Conservation (phyloP, 352 stramenopile genomes). For the Phytophthora tubulina region DNA sequence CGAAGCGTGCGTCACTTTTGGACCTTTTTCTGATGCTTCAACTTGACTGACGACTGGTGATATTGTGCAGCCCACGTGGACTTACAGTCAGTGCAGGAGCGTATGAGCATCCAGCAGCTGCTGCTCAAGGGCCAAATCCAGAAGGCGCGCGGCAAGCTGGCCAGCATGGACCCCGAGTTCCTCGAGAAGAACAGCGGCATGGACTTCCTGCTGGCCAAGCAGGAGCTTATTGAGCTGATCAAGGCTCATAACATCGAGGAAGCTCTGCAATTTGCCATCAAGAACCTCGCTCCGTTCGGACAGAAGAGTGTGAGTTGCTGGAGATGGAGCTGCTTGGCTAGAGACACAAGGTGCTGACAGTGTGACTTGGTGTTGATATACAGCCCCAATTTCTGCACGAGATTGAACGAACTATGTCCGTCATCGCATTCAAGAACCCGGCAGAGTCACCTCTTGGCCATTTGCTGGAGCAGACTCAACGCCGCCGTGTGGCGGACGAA, state of each 20-base stretch:
- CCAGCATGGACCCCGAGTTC: constrained; percentile 66
- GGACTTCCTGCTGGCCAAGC: constrained; percentile 82
- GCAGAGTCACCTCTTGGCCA: constrained; percentile 62
- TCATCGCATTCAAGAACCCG: constrained; percentile 82
- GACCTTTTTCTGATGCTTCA: constrained; percentile 15
- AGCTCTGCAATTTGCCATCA: constrained; percentile 76
- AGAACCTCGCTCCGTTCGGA: constrained; percentile 75
- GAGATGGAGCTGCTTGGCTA: not conserved
- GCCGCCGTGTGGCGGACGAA: constrained; percentile 72
- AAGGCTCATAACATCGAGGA: constrained; percentile 70
- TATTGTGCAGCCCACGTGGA: constrained; percentile 64
- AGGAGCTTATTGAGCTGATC: constrained; percentile 86
- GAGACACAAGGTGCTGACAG: constrained; percentile 1
- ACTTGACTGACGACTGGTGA: constrained; percentile 17
- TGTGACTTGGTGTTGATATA: not conserved
- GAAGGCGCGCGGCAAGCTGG: constrained; percentile 63
- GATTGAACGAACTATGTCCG: constrained; percentile 81
- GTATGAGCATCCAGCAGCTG: constrained; percentile 77
- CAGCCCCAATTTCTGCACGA: constrained; percentile 78
- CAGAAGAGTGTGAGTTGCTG: constrained; percentile 73
- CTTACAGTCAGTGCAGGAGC: constrained; percentile 76
- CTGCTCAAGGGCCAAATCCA: constrained; percentile 72
- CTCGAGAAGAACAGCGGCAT: constrained; percentile 67
- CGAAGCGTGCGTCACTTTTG: constrained; percentile 60
- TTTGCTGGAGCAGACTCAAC: constrained; percentile 69